Percentiles rank a stretch among this genome's conserved stretches.
phyloP scores from a whole-genome alignment of 2,329 filamentous ascomycete genomes.

The Fusarium sp. region DNA sequence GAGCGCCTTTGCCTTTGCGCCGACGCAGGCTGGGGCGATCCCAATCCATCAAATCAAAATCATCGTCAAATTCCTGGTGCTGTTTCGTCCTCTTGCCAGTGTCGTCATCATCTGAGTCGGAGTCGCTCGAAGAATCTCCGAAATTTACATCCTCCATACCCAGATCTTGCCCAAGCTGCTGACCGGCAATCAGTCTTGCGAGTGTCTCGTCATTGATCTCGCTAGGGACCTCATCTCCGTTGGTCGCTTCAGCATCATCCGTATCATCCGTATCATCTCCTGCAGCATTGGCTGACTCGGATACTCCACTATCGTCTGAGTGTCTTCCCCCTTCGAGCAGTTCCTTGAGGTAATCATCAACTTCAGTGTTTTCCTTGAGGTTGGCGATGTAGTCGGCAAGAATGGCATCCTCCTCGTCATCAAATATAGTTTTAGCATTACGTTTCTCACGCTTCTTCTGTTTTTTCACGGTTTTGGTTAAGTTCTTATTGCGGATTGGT shows the following conservation, averaged over 20 bases:
- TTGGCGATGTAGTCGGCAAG: conserved; percentile 77
- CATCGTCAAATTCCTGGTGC: conserved; percentile 56
- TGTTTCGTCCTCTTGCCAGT: conserved; percentile 51
- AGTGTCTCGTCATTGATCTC: conserved; percentile 41
- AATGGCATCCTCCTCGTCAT: conserved; percentile 61
- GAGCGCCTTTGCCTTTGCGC: conserved; percentile 69
- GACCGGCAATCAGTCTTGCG: conserved; percentile 37
- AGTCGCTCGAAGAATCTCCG: conserved; percentile 24
- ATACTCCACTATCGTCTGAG: conserved; percentile 9
- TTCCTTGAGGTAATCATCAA: conserved; percentile 52
- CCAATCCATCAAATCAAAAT: conserved; percentile 87
- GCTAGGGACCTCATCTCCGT: conserved; percentile 20
- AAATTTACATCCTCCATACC: conserved; percentile 27
- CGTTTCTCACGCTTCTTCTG: conserved; percentile 31
- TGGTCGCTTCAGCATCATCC: not conserved
- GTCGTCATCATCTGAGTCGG: conserved; percentile 19
- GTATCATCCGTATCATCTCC: conserved; percentile 35
- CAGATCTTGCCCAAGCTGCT: conserved; percentile 32
- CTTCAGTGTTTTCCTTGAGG: conserved; percentile 59
- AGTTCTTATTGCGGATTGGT: not conserved
- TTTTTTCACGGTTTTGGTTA: conserved; percentile 15
- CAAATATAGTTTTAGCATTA: conserved; percentile 18
- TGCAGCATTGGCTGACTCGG: conserved; percentile 56
- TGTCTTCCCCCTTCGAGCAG: conserved; percentile 14
- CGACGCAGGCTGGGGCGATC: conserved; percentile 70